Evolutionary conservation across 164 flowering plant genomes (phyloP).

Genomic region (Pachysandra terminalis): DNA sequence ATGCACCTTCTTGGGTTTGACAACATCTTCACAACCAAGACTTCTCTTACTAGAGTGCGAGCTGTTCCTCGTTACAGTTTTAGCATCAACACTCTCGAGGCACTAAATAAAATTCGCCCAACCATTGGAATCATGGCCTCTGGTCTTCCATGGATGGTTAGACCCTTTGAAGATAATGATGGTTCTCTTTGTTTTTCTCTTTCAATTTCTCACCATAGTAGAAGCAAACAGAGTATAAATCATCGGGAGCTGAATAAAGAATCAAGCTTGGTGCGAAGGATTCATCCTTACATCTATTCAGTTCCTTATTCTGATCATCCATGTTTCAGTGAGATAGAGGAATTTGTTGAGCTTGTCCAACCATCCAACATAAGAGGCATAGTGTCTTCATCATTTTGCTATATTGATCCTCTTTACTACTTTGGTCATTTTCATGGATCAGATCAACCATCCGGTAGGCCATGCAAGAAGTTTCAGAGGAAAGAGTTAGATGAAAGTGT

Average conservation of each 20-base stretch:
- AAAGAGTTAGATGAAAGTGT: conserved; percentile 19
- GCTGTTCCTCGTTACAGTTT: conserved; percentile 91
- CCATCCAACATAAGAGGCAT: conserved; percentile 67
- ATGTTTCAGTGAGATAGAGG: conserved; percentile 63
- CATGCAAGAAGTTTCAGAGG: conserved; percentile 19
- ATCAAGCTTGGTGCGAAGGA: conserved; percentile 21
- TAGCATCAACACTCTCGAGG: conserved; percentile 60
- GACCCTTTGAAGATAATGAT: conserved; percentile 25
- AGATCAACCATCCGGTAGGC: conserved; percentile 23
- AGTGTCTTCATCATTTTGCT: conserved; percentile 61
- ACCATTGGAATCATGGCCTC: conserved; percentile 94
- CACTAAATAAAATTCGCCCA: conserved; percentile 52
- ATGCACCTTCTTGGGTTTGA: conserved; percentile 78
- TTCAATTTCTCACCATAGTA: conserved; percentile 14
- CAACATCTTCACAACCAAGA: conserved; percentile 72
- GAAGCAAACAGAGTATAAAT: conserved; percentile 10
- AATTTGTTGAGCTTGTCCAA: conserved; percentile 55
- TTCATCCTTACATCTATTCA: conserved; percentile 49
- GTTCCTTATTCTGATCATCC: conserved; percentile 86
- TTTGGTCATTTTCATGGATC: conserved; percentile 47
- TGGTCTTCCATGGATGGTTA: conserved; percentile 78
- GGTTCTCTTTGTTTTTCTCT: conserved; percentile 27
- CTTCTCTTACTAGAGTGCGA: conserved; percentile 70
- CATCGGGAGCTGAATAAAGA: conserved; percentile 14
- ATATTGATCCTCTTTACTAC: conserved; percentile 58